Evolutionary conservation across 345 rosid species (phyloP), one percentile per base, ranked within the genome.

Genomic region (Aurinia saxatilis): DNA sequence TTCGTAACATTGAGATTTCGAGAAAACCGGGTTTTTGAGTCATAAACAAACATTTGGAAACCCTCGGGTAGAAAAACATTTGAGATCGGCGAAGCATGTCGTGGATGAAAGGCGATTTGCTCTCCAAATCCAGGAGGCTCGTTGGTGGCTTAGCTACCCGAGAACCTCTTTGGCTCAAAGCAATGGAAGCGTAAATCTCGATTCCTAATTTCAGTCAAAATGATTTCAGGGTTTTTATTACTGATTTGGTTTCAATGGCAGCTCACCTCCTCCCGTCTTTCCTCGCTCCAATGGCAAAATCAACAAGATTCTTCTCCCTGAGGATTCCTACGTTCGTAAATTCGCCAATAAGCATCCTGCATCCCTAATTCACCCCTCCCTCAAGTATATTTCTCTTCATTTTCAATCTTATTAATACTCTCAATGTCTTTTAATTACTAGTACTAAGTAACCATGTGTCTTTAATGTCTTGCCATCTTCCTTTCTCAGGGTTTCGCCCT

Each of bases 81-180:
- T n/a, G n/a, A n/a, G n/a, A n/a, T n/a, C n/a, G n/a, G n/a, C n/a
- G n/a, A 21, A 53, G 68, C 69, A 84, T 86, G 98, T 86, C 90
- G 72, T 88, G 82, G 80, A 80, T 73, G 95, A 88, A 76, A 77
- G 98, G 98, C 64, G 85, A 92, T 77, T 57, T 92, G 59, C 83
- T 92, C 2, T 56, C 86, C 7, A 85, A 73, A 73, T 79, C 86
- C 60, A 82, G 86, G 66, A 92, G 77, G 80, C 90, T 92, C 52
- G 95, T 87, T 30, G 85, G 87, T 68, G 99, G 99, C 21, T 55
- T 92, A 53, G 95, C 89, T 51, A 85, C 68, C 42, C 74, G 82
- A 1, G 90, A 87, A 70, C 95, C 91, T 53, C 63, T 70, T 50
- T 87, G 98, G 96, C 90, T 89, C 66, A 92, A 87, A 79, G 81